Evolutionary conservation across 1,284 basidiomycete species (phyloP), one percentile per base, ranked within the genome.

Genomic region (Heterobasidion annosum): DNA sequence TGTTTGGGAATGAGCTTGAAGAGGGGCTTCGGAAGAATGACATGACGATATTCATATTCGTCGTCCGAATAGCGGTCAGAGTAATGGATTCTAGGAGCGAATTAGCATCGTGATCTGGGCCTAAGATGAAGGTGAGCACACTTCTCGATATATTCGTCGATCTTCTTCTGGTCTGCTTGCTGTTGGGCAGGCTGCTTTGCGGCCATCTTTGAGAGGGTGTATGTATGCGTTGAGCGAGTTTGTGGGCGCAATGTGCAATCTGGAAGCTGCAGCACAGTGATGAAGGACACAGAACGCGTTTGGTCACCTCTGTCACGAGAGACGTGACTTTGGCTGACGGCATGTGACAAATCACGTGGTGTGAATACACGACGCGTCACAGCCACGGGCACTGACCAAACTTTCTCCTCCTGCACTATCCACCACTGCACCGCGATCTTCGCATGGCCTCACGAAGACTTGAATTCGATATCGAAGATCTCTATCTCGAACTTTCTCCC

Each of bases 11-110:
- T 79, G 71, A 92, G 76, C 72, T 93, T 91, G 67, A 88, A 77
- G 62, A 95, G 82, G 54, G 88, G 89, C 67, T 93, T 94, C 13
- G 93, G 93, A 34, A 95, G 74, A 61, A 92, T 93, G 61, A 96
- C 93, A 70, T 95, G 93, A 59, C 93, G 88, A 69, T 97, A 97
- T 74, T 92, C 88, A 67, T 79, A 91, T 61, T 79, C 70, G 66
- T 91, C 88, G 65, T 92, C 88, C 12, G 86, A 79, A 68, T 92
- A 92, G 59, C 87, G 82, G 67, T 91, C 88, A 57, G 88, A 91
- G 67, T 91, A 91, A 64, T 88, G 84, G 62, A 91, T 91, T 67
- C 88, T 91, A 57, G 52, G 51, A 64, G 57, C 49, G 54, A 51
- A 55, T 62, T 53, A 52, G 56, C 46, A 52, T 48, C 12, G 53